Base-by-base conservation (phyloP, 1,284 basidiomycete genomes). In the Cryptococcus floricola region DNA sequence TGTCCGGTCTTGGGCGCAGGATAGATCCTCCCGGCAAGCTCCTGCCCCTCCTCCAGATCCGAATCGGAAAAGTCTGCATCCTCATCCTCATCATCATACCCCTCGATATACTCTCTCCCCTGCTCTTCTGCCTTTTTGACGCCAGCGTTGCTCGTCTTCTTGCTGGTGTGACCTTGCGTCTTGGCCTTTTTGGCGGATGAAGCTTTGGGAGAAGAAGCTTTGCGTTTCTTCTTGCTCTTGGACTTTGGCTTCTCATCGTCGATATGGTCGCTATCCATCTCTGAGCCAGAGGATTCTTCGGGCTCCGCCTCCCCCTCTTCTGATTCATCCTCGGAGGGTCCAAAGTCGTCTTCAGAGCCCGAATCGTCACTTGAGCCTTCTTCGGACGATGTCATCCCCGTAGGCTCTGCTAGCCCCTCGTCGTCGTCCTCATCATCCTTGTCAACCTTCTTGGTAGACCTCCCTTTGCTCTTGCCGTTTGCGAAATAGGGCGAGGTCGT, bases 1-100 rank as follows among this genome's bases (percentile, higher is more conserved):
- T 82, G 81, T 18, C 91, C 91, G 0, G 84, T 85, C 65, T 81
- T 89, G 0, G 91, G 91, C 10, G 90, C 90, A 3, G 72, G 65
- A 48, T 71, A 67, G 50, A 77, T 77, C 42, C 73, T 69, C 84
- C 79, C 71, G 7, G 67, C 70, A 42, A 71, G 62, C 50, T 65
- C 65, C 50, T 77, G 73, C 1, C 75, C 87, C 23, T 89, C 75
- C 68, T 87, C 82, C 62, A 87, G 82, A 1, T 87, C 87, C 6
- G 88, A 84, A 52, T 83, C 81, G 37, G 85, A 73, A 14, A 84
- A 81, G 37, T 66, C 60, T 37, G 65, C 60, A 14, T 66, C 66
- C 3, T 67, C 65, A 27, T 67, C 66, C 34, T 70, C 66, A 46
- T 70, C 62, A 10, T 62, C 80, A 56, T 14, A 80, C 79, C 13